Evolutionary conservation across 1,284 basidiomycete genomes (phyloP), one percentile per base, ranked within the genome.

Genomic region (Coriolopsis trogii): DNA sequence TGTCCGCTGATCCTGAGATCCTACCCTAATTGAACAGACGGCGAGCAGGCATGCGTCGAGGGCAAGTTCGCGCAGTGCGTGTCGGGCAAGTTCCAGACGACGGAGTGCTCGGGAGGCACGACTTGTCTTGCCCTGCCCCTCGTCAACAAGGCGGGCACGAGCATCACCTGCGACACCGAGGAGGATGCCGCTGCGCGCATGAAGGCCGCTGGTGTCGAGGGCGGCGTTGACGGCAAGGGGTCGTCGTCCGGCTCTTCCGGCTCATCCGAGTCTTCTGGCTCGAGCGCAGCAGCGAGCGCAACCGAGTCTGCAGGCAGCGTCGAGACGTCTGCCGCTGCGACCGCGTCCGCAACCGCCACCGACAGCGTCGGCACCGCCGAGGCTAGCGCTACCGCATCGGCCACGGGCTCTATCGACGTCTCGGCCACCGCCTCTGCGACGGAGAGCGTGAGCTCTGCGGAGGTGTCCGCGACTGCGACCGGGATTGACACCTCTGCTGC

Each of bases 111-210:
- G 6, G 58, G 56, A 18, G 71, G 67, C 16, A 66, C 70, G 3
- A 65, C 62, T 13, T 85, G 83, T 63, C 71, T 75, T 47, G 80
- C 80, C 1, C 72, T 84, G 25, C 83, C 83, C 0, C 69, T 81
- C 33, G 73, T 80, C 23, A 77, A 78, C 60, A 73, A 71, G 49
- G 61, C 74, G 16, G 82, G 82, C 18, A 80, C 78, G 0, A 73
- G 68, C 56, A 55, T 83, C 36, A 60, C 69, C 31, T 85, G 82
- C 62, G 74, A 76, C 39, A 72, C 71, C 3, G 37, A 70, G 45
- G 62, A 50, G 5, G 79, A 80, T 60, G 77, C 76, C 3, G 47
- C 61, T 5, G 60, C 68, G 3, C 71, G 76, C 7, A 77, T 84
- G 56, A 55, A 66, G 16, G 70, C 63, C 28, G 73, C 80, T 18